Evolutionary conservation across 1,284 basidiomycete genomes (phyloP).

Genomic region (Rugiboletus extremiorientalis): DNA sequence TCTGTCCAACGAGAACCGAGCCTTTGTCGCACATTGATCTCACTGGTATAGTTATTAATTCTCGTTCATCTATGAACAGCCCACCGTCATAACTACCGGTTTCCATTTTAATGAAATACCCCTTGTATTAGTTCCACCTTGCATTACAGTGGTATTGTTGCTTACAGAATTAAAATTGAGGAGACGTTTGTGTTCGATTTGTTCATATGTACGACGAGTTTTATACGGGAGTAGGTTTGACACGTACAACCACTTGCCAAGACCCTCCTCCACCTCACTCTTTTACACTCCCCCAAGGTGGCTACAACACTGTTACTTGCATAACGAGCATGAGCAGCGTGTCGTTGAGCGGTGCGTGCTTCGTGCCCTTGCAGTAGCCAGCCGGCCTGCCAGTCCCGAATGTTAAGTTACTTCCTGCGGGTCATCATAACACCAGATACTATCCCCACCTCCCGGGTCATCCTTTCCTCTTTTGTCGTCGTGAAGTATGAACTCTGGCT

Average conservation of each 20-base stretch:
- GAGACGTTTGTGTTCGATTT: neutral
- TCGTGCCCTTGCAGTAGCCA: too few relatives aligned
- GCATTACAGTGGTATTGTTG: neutral
- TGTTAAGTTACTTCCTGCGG: too few relatives aligned
- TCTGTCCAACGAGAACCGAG: neutral
- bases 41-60: neutral
- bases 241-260: neutral
- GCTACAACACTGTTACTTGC: neutral
- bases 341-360: neutral
- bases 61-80: neutral
- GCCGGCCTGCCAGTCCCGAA: too few relatives aligned
- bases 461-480: neutral
- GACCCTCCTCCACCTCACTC: neutral
- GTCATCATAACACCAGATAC: neutral
- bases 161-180: neutral
- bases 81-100: neutral
- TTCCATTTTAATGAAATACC: neutral
- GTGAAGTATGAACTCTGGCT: neutral
- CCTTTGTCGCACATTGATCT: neutral
- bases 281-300: neutral
- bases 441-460: neutral
- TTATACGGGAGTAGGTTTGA: neutral
- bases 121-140: conserved; percentile 1
- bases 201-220: too few relatives aligned
- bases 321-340: too few relatives aligned